Base-by-base conservation (phyloP, 164 flowering plant genomes). In the Piper betle region DNA sequence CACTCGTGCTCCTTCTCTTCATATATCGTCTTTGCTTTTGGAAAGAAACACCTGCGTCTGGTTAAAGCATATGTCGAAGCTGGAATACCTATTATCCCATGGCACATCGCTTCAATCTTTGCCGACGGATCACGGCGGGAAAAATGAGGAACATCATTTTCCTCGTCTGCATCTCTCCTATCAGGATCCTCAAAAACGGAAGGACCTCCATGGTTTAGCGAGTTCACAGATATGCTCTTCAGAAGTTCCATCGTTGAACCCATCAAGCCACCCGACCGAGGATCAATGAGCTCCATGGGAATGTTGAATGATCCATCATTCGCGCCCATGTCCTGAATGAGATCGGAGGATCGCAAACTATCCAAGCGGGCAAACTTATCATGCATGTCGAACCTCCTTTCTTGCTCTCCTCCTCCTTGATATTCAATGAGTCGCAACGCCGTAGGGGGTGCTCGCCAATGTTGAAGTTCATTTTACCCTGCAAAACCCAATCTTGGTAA, bases 91-190 rank as follows among this genome's bases (percentile, higher is more conserved):
- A 16, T 71, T 64, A 38, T 77, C 83, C 85, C 91, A 83, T 0
- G 64, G 64, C 18, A 67, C 79, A 61, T 84, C 80, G 40, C 46
- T 72, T 73, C 81, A 67, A 80, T 67, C 68, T 89, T 76, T 73
- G 85, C 88, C 54, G 74, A 79, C 60, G 42, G 64, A 38, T 72
- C 80, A 69, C 64, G 57, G 4, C 70, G 59, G 15, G 73, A 12
- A n/a, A 75, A 72, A 57, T 71, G 73, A 33, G 66, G 56, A 4
- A 66, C 62, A 68, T 74, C 81, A 62, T 67, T 71, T 16, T 77
- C 91, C 61, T 71, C 77, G 39, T 58, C 75, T 25, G 79, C 70
- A 58, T 62, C 82, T 72, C 91, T 79, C 72, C 82, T 93, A 68
- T 74, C 68, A 48, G 66, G 53, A 62, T 78, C 76, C 25, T 73